Evolutionary conservation across 2,329 filamentous ascomycete species (phyloP).

Genomic region (Epichloe typhina): DNA sequence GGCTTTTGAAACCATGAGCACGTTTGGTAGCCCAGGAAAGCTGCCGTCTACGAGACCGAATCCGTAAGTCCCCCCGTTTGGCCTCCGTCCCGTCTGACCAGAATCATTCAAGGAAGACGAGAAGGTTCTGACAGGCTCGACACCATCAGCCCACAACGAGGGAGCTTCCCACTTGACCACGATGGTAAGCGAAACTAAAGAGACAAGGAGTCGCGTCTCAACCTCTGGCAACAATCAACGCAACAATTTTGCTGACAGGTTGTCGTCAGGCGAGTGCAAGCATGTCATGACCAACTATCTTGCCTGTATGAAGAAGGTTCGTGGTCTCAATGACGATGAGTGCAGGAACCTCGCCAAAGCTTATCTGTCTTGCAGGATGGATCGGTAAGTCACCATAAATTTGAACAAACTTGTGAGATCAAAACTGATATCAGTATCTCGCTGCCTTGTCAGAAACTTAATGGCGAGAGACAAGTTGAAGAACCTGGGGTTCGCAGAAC

Average conservation of each 20-base stretch:
- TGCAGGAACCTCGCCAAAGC: slow-evolving; percentile 78
- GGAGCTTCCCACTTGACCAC: slow-evolving; percentile 93
- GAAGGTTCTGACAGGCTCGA: slow-evolving; percentile 2
- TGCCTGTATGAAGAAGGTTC: slow-evolving; percentile 69
- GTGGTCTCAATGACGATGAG: slow-evolving; percentile 73
- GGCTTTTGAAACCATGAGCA: slow-evolving; percentile 32
- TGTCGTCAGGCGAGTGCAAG: slow-evolving; percentile 73
- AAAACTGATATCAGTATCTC: background rate
- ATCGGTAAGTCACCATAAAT: slow-evolving; percentile 48
- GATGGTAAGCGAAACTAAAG: slow-evolving; percentile 39
- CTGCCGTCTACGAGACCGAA: slow-evolving; percentile 53
- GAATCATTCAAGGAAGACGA: background rate
- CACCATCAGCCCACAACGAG: slow-evolving; percentile 61
- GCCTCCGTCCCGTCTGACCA: background rate
- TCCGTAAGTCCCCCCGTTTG: slow-evolving; percentile 38
- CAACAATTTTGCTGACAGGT: background rate
- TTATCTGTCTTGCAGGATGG: slow-evolving; percentile 89
- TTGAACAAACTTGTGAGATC: background rate
- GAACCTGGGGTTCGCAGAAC: slow-evolving; percentile 64
- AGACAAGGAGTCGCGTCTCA: background rate
- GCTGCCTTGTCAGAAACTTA: slow-evolving; percentile 50
- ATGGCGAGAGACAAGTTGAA: slow-evolving; percentile 95
- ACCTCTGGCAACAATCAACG: background rate
- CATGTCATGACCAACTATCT: slow-evolving; percentile 76
- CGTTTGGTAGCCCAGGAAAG: slow-evolving; percentile 60